phyloP scores from a whole-genome alignment of 352 stramenopile species.

The Peronospora farinosa region DNA sequence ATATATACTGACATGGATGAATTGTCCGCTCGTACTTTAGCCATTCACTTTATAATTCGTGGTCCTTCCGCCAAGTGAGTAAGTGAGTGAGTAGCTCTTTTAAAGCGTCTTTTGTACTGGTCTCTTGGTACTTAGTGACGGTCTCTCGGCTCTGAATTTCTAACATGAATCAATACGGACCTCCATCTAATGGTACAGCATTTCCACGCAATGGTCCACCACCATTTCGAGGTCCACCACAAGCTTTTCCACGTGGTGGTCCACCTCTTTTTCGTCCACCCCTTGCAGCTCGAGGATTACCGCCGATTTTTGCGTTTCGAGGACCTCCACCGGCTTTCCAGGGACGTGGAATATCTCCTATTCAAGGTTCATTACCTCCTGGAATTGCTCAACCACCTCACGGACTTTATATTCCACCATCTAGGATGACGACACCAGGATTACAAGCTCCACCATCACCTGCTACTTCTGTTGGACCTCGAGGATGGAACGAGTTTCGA shows the following conservation, averaged over 20 bases:
- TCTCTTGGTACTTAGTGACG: no score
- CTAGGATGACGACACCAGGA: slow-evolving; percentile 6
- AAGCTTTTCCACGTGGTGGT: slow-evolving; percentile 15
- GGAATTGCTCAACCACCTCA: slow-evolving; percentile 25
- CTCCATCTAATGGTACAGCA: slow-evolving; percentile 16
- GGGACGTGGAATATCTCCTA: slow-evolving; percentile 3
- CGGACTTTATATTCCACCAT: slow-evolving; percentile 13
- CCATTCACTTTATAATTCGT: not conserved
- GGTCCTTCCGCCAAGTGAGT: no score
- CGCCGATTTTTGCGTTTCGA: slow-evolving; percentile 24
- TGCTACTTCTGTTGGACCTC: slow-evolving; percentile 20
- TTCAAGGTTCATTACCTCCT: slow-evolving; percentile 12
- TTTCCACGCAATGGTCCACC: slow-evolving; percentile 21
- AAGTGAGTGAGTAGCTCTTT: slow-evolving; percentile 1
- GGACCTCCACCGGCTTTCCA: slow-evolving; percentile 21
- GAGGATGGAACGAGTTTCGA: slow-evolving; percentile 57
- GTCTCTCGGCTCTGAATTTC: no score
- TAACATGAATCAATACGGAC: slow-evolving; percentile 37
- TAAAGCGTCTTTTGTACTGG: slow-evolving; percentile 15
- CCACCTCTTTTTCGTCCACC: slow-evolving; percentile 25
- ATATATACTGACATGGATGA: no score
- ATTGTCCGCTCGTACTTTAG: not conserved
- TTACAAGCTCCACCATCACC: slow-evolving; percentile 25
- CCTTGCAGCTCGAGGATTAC: slow-evolving; percentile 17
- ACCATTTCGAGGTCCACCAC: slow-evolving; percentile 20